A percentile compares a stretch with the other conserved stretches of the same genome.
Conservation (phyloP, 1,284 basidiomycete species). For the Lignosus rhinocerotis region DNA sequence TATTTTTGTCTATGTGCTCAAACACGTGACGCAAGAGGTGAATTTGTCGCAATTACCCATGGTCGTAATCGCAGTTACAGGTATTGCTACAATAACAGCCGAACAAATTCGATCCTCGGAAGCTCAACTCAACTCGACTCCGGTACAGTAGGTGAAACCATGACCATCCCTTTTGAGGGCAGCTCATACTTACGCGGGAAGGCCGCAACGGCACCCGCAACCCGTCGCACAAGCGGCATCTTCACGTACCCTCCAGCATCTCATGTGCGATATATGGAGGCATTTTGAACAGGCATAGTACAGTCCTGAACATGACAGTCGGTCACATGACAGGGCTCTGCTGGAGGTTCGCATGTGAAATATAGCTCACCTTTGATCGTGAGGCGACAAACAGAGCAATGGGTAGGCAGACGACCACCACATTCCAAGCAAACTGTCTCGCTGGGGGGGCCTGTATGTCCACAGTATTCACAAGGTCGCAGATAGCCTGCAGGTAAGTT, state of each 20-base stretch:
- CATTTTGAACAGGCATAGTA: slow-evolving; percentile 30
- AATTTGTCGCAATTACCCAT: not conserved
- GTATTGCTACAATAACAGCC: not conserved
- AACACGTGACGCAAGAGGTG: slow-evolving; percentile 4
- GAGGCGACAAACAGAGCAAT: slow-evolving; percentile 75
- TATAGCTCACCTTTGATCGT: slow-evolving; percentile 68
- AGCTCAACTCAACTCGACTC: not conserved
- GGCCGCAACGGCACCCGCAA: slow-evolving; percentile 31
- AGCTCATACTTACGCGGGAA: slow-evolving; percentile 14
- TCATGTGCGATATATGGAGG: slow-evolving; percentile 31
- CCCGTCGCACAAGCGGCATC: slow-evolving; percentile 29
- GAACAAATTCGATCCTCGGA: not conserved
- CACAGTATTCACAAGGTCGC: slow-evolving; percentile 36
- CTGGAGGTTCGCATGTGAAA: not conserved
- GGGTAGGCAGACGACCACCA: slow-evolving; percentile 44
- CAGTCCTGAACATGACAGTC: slow-evolving; percentile 20
- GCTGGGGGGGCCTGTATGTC: slow-evolving; percentile 18
- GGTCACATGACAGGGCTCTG: not conserved
- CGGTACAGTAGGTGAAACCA: slow-evolving; percentile 16
- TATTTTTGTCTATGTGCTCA: slow-evolving; percentile 15
- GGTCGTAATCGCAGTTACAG: not conserved
- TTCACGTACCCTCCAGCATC: slow-evolving; percentile 28
- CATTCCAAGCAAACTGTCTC: slow-evolving; percentile 49
- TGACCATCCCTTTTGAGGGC: slow-evolving; percentile 13
- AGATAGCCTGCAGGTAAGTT: slow-evolving; percentile 31